phyloP scores from a whole-genome alignment of 2,329 filamentous ascomycete species.

The Pyricularia sp. region DNA sequence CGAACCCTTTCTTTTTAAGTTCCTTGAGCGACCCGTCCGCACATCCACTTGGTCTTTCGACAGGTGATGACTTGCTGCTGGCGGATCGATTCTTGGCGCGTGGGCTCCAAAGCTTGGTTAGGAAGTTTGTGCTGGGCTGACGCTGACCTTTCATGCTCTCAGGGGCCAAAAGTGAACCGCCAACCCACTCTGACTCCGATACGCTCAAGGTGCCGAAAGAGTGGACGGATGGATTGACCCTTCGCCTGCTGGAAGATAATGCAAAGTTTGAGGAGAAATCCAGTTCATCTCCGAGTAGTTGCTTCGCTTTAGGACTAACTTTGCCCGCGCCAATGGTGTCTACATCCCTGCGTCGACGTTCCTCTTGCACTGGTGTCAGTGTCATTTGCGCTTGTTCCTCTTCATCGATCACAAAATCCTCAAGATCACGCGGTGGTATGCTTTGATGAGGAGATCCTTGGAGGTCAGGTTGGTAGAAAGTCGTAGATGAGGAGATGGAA shows the following conservation, averaged over 20 bases:
- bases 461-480: neutral
- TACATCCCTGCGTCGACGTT: neutral
- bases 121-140: neutral
- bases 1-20: neutral
- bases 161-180: neutral
- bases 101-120: constrained; percentile 4
- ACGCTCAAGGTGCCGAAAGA: neutral
- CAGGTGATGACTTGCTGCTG: neutral
- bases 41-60: neutral
- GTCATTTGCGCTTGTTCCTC: neutral
- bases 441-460: neutral
- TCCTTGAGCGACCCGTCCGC: neutral
- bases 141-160: neutral
- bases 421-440: neutral
- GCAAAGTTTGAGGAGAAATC: constrained; percentile 2
- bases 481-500: neutral
- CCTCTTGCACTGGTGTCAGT: neutral
- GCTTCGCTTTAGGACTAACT: constrained; percentile 4
- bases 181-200: constrained; percentile 2
- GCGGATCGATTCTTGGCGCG: neutral
- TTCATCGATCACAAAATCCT: neutral
- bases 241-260: neutral
- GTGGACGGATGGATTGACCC: neutral
- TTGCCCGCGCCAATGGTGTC: neutral
- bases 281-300: constrained; percentile 3